Evolutionary conservation across 129 eudicot species (phyloP).

Genomic region (Flaveria sonorensis): DNA sequence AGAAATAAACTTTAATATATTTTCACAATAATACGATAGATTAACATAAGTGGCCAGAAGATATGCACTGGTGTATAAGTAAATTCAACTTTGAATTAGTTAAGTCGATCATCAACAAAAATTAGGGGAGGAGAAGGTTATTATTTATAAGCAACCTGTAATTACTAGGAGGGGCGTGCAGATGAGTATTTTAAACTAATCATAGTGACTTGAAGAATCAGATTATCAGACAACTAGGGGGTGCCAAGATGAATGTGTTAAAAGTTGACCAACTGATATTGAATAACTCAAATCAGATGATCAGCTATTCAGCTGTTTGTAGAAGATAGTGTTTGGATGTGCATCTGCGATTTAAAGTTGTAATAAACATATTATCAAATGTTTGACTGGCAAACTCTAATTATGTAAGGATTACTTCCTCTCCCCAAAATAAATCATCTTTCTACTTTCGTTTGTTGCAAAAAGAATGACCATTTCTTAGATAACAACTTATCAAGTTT

Average conservation of each 20-base stretch:
- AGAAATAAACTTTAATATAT: not conserved
- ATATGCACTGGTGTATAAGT: not conserved
- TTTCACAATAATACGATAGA: not conserved
- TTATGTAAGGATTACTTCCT: not conserved
- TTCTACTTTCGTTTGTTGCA: not conserved
- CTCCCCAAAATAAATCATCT: not conserved
- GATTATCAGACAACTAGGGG: not conserved
- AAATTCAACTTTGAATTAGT: not conserved
- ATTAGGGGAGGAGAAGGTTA: not conserved
- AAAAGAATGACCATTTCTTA: not conserved
- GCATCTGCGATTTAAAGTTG: not conserved
- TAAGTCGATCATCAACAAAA: not conserved
- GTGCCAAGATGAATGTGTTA: not conserved
- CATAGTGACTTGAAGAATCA: not conserved
- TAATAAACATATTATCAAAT: not conserved
- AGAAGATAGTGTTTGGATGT: not conserved
- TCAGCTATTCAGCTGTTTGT: not conserved
- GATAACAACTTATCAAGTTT: not conserved
- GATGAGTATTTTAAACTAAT: not conserved
- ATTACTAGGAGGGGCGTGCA: not conserved
- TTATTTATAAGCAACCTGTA: not conserved
- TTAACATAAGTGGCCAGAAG: not conserved
- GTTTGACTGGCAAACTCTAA: conserved; percentile 1
- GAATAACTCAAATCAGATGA: not conserved
- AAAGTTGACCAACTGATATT: not conserved